These are phyloP conservation scores for Colletotrichum truncatum DNA, from an alignment of 2,329 filamentous ascomycete species.

Conservation along the genomic window DNA sequence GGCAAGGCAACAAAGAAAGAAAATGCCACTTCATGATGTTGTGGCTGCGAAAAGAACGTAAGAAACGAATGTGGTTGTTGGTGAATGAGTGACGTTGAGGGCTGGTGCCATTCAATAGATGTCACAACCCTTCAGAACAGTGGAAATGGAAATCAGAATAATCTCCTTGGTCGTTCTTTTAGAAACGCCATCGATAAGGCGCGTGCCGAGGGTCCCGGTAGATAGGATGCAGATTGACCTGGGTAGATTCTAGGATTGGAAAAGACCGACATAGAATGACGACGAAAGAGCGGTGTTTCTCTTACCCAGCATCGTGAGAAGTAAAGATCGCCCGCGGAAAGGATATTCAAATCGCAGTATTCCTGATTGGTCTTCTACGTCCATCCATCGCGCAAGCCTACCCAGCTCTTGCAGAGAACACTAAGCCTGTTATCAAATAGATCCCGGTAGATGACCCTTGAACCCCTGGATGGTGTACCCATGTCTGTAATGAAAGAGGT, in stretches of 20 bases:
- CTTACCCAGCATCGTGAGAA: not conserved
- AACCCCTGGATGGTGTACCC: not conserved
- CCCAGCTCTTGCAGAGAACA: not conserved
- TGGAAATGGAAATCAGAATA: slow-evolving; percentile 12
- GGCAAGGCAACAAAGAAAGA: slow-evolving; percentile 20
- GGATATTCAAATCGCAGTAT: not conserved
- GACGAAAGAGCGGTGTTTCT: not conserved
- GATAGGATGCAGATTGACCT: not conserved
- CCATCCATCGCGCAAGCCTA: not conserved
- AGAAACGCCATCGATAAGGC: not conserved
- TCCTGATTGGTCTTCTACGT: not conserved
- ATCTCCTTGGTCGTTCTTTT: slow-evolving; percentile 10
- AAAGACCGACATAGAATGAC: not conserved
- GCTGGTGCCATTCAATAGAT: not conserved
- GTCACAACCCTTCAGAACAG: not conserved
- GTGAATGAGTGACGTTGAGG: slow-evolving; percentile 5
- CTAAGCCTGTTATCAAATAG: not conserved
- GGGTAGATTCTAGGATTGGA: not conserved
- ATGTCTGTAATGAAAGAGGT: slow-evolving; percentile 4
- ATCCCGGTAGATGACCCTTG: not conserved
- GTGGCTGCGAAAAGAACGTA: slow-evolving; percentile 3
- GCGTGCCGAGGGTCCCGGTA: not conserved
- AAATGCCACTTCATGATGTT: slow-evolving; percentile 15
- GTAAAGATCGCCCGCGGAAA: not conserved
- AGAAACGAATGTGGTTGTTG: not conserved